Conservation (phyloP, 208 protist species). For the Crithidia expoeki region DNA sequence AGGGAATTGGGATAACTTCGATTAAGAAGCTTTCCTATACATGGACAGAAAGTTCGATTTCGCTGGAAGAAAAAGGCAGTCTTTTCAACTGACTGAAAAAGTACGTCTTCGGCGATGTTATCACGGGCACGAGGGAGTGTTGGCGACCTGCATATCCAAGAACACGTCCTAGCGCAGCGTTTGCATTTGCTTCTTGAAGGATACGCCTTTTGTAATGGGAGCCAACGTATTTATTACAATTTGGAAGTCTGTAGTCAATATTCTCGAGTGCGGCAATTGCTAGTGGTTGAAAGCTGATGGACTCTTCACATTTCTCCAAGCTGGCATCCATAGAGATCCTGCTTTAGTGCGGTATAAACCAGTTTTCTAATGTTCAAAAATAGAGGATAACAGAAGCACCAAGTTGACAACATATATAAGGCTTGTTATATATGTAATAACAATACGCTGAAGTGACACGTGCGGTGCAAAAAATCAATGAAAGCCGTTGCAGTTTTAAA, state of each 20-base stretch:
- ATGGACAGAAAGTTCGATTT: neutral
- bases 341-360: too few relatives aligned
- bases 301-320: neutral
- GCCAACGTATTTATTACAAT: neutral
- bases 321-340: too few relatives aligned
- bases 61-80: neutral
- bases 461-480: too few relatives aligned
- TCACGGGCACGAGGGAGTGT: conserved; percentile 1
- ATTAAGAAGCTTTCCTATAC: neutral
- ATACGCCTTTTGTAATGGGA: neutral
- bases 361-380: too few relatives aligned
- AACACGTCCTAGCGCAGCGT: neutral
- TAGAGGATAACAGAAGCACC: too few relatives aligned
- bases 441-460: too few relatives aligned
- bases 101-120: neutral
- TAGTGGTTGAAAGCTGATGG: neutral
- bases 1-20: neutral
- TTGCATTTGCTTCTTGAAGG: neutral
- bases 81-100: conserved; percentile 11
- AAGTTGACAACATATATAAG: too few relatives aligned
- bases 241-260: neutral
- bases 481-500: too few relatives aligned
- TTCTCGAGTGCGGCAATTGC: neutral
- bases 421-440: too few relatives aligned
- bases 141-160: neutral